Base-by-base conservation (phyloP, 441 rosid species). In the Erysimum pusillum region DNA sequence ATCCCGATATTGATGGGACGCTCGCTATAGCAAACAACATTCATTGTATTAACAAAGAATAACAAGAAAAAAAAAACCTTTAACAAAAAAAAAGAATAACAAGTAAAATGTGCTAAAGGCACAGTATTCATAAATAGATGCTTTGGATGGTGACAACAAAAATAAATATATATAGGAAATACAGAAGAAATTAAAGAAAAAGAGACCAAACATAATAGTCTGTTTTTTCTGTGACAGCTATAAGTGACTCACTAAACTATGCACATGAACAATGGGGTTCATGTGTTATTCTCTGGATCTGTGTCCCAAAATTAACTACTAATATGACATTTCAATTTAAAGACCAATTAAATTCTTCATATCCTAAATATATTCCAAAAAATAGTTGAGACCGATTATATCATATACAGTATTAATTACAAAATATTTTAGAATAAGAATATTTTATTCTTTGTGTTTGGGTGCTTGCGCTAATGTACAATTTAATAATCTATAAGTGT, bases 241-340 rank as follows among this genome's bases (percentile, higher is more conserved):
- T 78, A 68, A 78, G 7, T 66, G 74, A 66, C 64, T 66, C 81
- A 78, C 77, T 59, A 59, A 66, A 66, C 77, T 31, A 72, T 77
- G 69, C 81, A 72, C 73, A 59, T 77, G 81, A 71, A 77, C 69
- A 77, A 71, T 78, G 68, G 76, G 53, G 67, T 77, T 77, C 80
- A 77, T 77, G 80, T 71, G 81, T 77, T 78, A 22, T 20, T 72
- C 56, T 78, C 52, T 66, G 69, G 81, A 77, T 77, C 63, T 66
- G 39, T 68, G 69, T 51, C 69, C 69, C 69, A 65, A 11, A 34
- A 31, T 52, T 42, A 65, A 58, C n/a, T 10, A 49, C 68, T 62
- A 64, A 31, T 63, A 51, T 61, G 31, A 32, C 56, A 57, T 31
- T 28, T 63, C 46, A 34, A 28, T 42, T 48, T 57, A 7, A 36